Percentiles rank a stretch among this genome's conserved stretches.
phyloP scores from a whole-genome alignment of 2,329 filamentous ascomycete species.

The Hypoxylon sp. region DNA sequence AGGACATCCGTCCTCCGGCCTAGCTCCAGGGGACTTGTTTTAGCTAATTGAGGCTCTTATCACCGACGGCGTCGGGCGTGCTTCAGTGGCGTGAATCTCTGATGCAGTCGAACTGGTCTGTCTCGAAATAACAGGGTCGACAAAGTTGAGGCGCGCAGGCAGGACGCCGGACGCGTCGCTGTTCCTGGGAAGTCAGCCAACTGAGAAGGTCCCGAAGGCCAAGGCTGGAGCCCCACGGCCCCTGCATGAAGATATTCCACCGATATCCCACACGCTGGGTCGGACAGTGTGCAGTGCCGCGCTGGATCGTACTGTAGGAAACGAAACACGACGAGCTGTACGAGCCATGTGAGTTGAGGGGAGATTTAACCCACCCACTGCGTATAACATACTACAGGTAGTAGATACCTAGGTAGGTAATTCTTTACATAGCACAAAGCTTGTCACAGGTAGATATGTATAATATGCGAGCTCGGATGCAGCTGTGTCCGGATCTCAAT shows the following conservation, averaged over 20 bases:
- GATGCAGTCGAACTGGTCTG: too few species aligned
- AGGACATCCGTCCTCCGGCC: background rate
- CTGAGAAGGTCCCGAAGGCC: too few species aligned
- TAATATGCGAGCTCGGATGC: background rate
- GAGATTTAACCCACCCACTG: background rate
- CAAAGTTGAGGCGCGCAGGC: too few species aligned
- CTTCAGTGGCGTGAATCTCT: background rate
- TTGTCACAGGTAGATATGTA: background rate
- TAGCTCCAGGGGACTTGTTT: background rate
- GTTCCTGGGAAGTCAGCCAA: too few species aligned
- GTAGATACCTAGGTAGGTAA: too few species aligned
- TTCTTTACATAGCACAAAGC: too few species aligned
- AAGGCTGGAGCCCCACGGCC: slow-evolving; percentile 28
- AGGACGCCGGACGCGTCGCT: too few species aligned
- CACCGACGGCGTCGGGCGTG: slow-evolving; percentile 11
- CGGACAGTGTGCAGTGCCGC: slow-evolving; percentile 5
- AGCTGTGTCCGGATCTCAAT: background rate
- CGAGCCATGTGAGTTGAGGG: slow-evolving; percentile 28
- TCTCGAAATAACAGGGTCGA: too few species aligned
- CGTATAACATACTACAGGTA: background rate
- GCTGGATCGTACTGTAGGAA: slow-evolving; percentile 16
- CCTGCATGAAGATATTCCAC: slow-evolving; percentile 24
- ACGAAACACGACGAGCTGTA: slow-evolving; percentile 15
- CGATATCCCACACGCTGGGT: background rate
- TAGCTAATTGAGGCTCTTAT: slow-evolving; percentile 28